Conservation (phyloP, 306 rosid genomes). For the barrel medic (Medicago truncatula) region DNA sequence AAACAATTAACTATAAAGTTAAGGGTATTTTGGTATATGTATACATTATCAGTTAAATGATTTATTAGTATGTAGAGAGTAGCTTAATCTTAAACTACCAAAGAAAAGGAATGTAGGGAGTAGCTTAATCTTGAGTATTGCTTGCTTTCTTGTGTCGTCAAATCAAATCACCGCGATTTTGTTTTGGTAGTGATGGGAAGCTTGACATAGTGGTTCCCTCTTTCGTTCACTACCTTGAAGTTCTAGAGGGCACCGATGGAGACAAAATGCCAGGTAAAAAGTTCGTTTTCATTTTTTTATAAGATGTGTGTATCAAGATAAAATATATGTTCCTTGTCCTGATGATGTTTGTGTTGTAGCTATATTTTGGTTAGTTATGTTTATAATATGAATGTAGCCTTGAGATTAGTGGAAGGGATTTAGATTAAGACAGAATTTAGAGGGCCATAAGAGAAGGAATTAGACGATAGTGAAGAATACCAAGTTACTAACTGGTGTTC, state of each 20-base stretch:
- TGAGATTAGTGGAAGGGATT: conserved; percentile 10
- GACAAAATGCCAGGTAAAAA: conserved; percentile 91
- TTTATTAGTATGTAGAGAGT: background rate
- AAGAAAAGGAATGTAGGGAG: background rate
- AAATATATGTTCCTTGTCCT: background rate
- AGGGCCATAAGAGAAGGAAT: background rate
- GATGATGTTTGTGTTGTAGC: background rate
- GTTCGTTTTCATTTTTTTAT: background rate
- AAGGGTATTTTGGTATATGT: background rate
- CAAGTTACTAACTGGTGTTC: background rate
- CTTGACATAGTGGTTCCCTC: conserved; percentile 96
- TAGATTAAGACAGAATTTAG: conserved; percentile 16
- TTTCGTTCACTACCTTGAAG: conserved; percentile 97
- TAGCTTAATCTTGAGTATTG: background rate
- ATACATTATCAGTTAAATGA: background rate
- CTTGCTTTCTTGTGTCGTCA: background rate
- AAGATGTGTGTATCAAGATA: conserved; percentile 3
- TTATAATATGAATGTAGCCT: conserved; percentile 24
- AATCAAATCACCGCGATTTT: conserved; percentile 4
- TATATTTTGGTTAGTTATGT: conserved; percentile 21
- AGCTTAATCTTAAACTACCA: background rate
- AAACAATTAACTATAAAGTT: background rate
- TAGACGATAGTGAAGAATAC: conserved; percentile 6
- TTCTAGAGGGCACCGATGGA: conserved; percentile 96
- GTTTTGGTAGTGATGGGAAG: conserved; percentile 85